phyloP scores from a whole-genome alignment of 495 filamentous ascomycete genomes.

The Penicillium manginii region DNA sequence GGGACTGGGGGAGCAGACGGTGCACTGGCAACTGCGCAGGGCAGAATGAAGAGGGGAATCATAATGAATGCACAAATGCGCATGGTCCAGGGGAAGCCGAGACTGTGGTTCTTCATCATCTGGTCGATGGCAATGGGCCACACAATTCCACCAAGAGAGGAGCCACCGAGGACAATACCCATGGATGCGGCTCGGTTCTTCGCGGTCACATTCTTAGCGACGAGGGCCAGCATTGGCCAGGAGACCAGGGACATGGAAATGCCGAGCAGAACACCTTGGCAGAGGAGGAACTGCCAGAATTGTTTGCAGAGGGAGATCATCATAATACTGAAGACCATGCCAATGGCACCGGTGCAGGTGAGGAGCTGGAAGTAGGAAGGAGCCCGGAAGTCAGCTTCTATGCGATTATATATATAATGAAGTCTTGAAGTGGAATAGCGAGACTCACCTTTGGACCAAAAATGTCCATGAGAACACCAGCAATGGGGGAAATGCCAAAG shows the following conservation, averaged over 20 bases:
- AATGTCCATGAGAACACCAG: constrained; percentile 41
- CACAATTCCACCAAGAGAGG: constrained; percentile 59
- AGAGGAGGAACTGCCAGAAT: constrained; percentile 67
- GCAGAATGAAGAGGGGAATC: constrained; percentile 58
- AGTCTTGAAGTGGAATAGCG: not conserved
- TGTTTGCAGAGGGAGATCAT: constrained; percentile 59
- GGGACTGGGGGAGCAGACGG: not conserved
- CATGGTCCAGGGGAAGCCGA: constrained; percentile 56
- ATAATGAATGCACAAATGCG: constrained; percentile 54
- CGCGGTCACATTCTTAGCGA: constrained; percentile 58
- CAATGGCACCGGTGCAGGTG: constrained; percentile 30
- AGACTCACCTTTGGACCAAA: constrained; percentile 39
- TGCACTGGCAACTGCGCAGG: constrained; percentile 34
- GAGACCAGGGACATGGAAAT: constrained; percentile 51
- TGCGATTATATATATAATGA: no score
- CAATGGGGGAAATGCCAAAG: constrained; percentile 35
- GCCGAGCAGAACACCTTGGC: constrained; percentile 61
- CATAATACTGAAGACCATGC: constrained; percentile 52
- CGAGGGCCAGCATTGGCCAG: constrained; percentile 55
- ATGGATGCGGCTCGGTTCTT: constrained; percentile 54
- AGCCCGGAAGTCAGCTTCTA: no score
- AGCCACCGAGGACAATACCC: constrained; percentile 58
- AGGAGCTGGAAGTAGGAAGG: constrained; percentile 26
- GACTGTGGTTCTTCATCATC: constrained; percentile 30
- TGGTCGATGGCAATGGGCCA: constrained; percentile 49